Conservation (phyloP, 1,284 basidiomycete species). For the Ustilago crameri region DNA sequence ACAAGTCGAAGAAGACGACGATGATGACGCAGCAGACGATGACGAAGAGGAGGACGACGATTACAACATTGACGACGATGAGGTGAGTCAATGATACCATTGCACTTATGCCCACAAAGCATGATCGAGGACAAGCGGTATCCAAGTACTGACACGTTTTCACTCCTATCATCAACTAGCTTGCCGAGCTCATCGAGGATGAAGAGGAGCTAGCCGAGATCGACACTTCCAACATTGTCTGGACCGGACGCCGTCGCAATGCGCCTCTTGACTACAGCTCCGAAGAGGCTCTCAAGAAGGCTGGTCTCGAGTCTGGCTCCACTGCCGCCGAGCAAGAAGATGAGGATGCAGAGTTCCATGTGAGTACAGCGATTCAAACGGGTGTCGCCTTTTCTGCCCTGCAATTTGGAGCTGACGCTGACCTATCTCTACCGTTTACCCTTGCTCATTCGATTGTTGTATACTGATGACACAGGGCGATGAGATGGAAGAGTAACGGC, state of each 20-base stretch:
- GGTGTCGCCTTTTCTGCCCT: not conserved
- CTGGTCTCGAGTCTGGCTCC: constrained; percentile 40
- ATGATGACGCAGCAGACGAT: constrained; percentile 28
- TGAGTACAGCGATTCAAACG: constrained; percentile 6
- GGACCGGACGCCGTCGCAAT: constrained; percentile 48
- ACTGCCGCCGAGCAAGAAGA: constrained; percentile 40
- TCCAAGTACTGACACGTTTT: constrained; percentile 3
- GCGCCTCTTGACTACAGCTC: constrained; percentile 58
- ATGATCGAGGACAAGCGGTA: not conserved
- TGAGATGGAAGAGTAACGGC: constrained; percentile 34
- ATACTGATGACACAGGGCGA: constrained; percentile 19
- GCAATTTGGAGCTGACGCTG: not conserved
- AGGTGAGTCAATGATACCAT: constrained; percentile 14
- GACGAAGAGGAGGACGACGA: constrained; percentile 37
- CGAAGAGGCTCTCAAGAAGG: constrained; percentile 56
- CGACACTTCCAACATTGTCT: constrained; percentile 52
- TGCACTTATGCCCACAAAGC: no score
- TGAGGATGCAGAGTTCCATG: constrained; percentile 54
- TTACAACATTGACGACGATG: constrained; percentile 44
- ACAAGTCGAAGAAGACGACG: constrained; percentile 1
- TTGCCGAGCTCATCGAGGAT: constrained; percentile 47
- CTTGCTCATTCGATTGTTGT: no score
- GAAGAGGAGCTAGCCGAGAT: constrained; percentile 54
- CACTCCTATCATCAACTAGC: constrained; percentile 2
- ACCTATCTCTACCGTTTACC: not conserved